Percentiles rank a stretch among this genome's conserved stretches.
Evolutionary conservation across 2,329 filamentous ascomycete genomes (phyloP).

Genomic region (Calonectria honghensis): DNA sequence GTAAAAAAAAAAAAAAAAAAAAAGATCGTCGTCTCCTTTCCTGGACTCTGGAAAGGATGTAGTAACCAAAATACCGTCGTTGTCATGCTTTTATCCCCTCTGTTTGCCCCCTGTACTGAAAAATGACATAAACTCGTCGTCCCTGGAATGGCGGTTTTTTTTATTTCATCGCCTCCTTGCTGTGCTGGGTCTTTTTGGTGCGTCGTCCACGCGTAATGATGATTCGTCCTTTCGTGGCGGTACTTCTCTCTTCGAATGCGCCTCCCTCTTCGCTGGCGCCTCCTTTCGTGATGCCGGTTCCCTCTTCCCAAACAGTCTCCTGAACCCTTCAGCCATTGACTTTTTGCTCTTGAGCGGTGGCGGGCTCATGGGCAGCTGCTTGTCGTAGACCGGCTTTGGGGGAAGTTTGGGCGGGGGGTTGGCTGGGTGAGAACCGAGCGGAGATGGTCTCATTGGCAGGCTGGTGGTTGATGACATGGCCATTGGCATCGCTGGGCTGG

Average conservation of each 20-base stretch:
- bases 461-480: slow-evolving; percentile 19
- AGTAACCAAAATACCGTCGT: background rate
- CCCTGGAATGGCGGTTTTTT: background rate
- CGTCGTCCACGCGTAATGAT: background rate
- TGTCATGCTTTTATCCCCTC: slow-evolving; percentile 4
- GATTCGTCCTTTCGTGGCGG: background rate
- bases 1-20: background rate
- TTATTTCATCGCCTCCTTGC: background rate
- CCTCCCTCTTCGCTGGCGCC: background rate
- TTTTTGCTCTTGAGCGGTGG: slow-evolving; percentile 55
- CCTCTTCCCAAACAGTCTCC: slow-evolving; percentile 63
- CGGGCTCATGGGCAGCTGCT: slow-evolving; percentile 30
- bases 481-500: slow-evolving; percentile 30
- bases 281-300: slow-evolving; percentile 32
- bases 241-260: background rate
- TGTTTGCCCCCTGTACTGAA: slow-evolving; percentile 1
- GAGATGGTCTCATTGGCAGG: slow-evolving; percentile 36
- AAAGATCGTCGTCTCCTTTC: slow-evolving; percentile 7
- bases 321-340: slow-evolving; percentile 62
- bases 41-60: background rate
- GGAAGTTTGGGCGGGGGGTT: slow-evolving; percentile 27
- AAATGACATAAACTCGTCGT: slow-evolving; percentile 19
- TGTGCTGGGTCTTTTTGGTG: slow-evolving; percentile 11
- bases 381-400: slow-evolving; percentile 12
- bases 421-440: slow-evolving; percentile 36